phyloP scores from a whole-genome alignment of 257 asterid genomes.

The Jaltomata sinuosa region DNA sequence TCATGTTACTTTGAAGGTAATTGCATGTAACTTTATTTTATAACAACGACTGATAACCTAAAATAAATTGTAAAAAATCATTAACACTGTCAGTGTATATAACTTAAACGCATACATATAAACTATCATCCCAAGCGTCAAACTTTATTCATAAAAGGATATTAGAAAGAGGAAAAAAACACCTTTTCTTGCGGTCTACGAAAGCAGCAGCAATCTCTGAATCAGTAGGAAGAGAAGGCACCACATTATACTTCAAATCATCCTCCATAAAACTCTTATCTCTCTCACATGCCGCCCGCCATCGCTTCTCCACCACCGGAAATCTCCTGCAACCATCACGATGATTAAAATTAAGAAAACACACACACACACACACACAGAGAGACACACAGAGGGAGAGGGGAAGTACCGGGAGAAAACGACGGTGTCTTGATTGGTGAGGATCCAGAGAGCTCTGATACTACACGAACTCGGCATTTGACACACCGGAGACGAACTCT shows the following conservation, averaged over 20 bases:
- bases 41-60: not conserved
- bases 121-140: not conserved
- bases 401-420: constrained; percentile 64
- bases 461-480: constrained; percentile 66
- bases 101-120: not conserved
- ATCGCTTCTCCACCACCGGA: constrained; percentile 91
- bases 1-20: not conserved
- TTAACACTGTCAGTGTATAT: not conserved
- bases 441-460: constrained; percentile 93
- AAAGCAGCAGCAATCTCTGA: constrained; percentile 70
- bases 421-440: constrained; percentile 65
- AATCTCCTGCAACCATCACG: constrained; percentile 46
- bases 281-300: constrained; percentile 60
- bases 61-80: not conserved
- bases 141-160: not conserved
- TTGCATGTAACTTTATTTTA: not conserved
- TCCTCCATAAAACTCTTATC: constrained; percentile 12
- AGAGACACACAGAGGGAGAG: not conserved
- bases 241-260: constrained; percentile 15
- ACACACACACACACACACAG: not conserved
- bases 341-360: not conserved
- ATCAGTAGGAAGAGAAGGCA: constrained; percentile 44
- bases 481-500: not conserved
- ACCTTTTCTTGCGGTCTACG: constrained; percentile 75
- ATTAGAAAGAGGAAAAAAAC: not conserved